Percentiles rank a stretch among this genome's conserved stretches.
These are phyloP conservation scores for Cutaneotrichosporon sp. DNA, from an alignment of 1,284 basidiomycete species.

Conservation along the genomic window DNA sequence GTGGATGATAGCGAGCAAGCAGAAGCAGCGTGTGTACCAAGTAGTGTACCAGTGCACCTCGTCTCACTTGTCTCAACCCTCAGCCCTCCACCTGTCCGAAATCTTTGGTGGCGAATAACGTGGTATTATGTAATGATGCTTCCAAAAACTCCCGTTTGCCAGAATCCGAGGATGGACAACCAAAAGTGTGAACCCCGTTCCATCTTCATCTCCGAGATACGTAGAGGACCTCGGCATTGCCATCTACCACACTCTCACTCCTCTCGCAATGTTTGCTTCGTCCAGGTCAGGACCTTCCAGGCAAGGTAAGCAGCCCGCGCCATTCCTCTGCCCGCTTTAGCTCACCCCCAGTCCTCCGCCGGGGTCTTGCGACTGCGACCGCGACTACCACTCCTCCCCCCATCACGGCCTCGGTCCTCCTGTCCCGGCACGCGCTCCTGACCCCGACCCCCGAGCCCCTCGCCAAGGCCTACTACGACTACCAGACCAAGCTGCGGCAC, in stretches of 20 bases:
- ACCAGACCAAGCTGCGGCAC: slow-evolving; percentile 79
- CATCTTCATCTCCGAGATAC: neutral
- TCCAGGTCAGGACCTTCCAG: slow-evolving; percentile 23
- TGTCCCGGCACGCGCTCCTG: slow-evolving; percentile 81
- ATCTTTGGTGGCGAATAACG: slow-evolving; percentile 5
- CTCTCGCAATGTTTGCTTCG: slow-evolving; percentile 18
- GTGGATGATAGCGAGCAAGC: neutral
- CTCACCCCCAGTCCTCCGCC: slow-evolving; percentile 21
- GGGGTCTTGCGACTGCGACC: slow-evolving; percentile 29
- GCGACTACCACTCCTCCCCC: slow-evolving; percentile 28
- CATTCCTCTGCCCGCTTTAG: too few relatives aligned
- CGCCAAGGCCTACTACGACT: slow-evolving; percentile 81
- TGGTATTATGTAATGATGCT: neutral
- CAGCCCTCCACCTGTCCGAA: neutral
- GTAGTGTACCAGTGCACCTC: too few relatives aligned
- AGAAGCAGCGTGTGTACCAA: too few relatives aligned
- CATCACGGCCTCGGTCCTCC: slow-evolving; percentile 61
- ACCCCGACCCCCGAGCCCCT: slow-evolving; percentile 74
- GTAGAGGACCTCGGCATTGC: too few relatives aligned
- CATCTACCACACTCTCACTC: neutral
- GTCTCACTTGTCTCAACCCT: too few relatives aligned
- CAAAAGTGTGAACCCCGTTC: neutral
- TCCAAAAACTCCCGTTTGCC: neutral
- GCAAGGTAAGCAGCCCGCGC: slow-evolving; percentile 13
- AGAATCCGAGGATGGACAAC: too few relatives aligned